Base-by-base conservation (phyloP, 176 grass and related monocot genomes). In the Elymus sibiricus region DNA sequence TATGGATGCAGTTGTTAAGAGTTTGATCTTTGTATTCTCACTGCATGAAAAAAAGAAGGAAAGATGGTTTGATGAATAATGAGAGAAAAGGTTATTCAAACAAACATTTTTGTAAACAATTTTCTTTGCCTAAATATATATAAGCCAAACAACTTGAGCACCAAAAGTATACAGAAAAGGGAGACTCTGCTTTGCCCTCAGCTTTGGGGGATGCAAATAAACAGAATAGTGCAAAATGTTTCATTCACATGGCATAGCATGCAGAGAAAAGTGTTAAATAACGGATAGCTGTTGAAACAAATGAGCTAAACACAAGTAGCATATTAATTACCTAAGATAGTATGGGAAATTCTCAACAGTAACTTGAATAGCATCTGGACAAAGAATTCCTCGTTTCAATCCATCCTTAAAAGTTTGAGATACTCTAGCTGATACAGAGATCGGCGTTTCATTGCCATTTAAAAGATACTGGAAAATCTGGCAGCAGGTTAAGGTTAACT, bases 381-480 rank as follows among this genome's bases (percentile, higher is more conserved):
- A 63, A 81, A 98, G 44, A 86, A 98, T 87, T 84, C 84, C 73
- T 76, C 87, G 83, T 82, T 89, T 94, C 83, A 98, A 75, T 43
- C 56, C 73, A 87, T 93, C 80, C 76, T 85, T 93, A 87, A 93
- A 95, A 67, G 59, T 29, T 93, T 92, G 68, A 47, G 56, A 70
- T n/a, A 80, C 68, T 21, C 83, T 77, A 67, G 70, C 34, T 47
- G 79, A 79, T 39, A 83, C 64, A 89, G 88, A 79, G 29, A 73
- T 63, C 17, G 71, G 47, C 43, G 64, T 46, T 64, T 69, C 86
- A 63, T 42, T 44, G 35, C 85, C 87, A 67, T 84, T 90, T 40
- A 88, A 75, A 61, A 89, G 63, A 75, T 86, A 81, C 83, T 88
- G 92, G 86, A 98, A 98, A 85, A 93, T 98, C 92, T 98, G 66